phyloP scores from a whole-genome alignment of 1,284 basidiomycete genomes.

The Cryptococcus sp. region DNA sequence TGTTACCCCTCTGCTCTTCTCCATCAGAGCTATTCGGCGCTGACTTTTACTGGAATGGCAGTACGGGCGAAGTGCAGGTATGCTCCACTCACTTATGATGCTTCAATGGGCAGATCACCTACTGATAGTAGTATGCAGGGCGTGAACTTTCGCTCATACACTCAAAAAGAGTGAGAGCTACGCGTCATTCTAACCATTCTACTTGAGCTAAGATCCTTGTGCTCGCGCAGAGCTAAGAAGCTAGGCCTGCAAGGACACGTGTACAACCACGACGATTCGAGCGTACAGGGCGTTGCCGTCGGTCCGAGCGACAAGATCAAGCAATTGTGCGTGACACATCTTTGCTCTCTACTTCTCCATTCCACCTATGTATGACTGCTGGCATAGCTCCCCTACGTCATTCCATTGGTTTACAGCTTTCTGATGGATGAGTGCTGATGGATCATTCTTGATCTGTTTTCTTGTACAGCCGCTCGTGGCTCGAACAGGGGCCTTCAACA shows the following conservation, averaged over 20 bases:
- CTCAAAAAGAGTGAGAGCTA: constrained; percentile 39
- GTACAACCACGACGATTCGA: constrained; percentile 46
- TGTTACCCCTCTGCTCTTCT: too few relatives aligned
- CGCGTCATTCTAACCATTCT: neutral
- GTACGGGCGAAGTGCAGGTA: constrained; percentile 45
- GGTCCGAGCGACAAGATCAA: constrained; percentile 38
- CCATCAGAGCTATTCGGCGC: neutral
- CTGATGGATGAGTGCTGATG: too few relatives aligned
- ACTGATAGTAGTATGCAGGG: constrained; percentile 22
- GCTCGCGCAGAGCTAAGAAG: constrained; percentile 30
- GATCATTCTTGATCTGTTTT: neutral
- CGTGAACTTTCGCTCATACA: constrained; percentile 43
- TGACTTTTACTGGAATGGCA: constrained; percentile 10
- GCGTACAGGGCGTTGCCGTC: constrained; percentile 48
- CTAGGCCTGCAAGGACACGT: constrained; percentile 47
- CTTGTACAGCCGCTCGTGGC: constrained; percentile 29
- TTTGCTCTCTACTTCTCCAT: neutral
- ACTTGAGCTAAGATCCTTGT: neutral
- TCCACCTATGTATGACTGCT: too few relatives aligned
- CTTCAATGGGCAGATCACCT: neutral
- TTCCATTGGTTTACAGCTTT: too few relatives aligned
- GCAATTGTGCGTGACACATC: constrained; percentile 37
- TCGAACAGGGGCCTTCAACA: constrained; percentile 37
- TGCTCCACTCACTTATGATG: neutral
- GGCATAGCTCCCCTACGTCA: too few relatives aligned